A percentile compares a stretch with the other conserved stretches of the same genome.
Evolutionary conservation across 306 rosid species (phyloP).

Genomic region (cucumber (Cucumis sativus)): DNA sequence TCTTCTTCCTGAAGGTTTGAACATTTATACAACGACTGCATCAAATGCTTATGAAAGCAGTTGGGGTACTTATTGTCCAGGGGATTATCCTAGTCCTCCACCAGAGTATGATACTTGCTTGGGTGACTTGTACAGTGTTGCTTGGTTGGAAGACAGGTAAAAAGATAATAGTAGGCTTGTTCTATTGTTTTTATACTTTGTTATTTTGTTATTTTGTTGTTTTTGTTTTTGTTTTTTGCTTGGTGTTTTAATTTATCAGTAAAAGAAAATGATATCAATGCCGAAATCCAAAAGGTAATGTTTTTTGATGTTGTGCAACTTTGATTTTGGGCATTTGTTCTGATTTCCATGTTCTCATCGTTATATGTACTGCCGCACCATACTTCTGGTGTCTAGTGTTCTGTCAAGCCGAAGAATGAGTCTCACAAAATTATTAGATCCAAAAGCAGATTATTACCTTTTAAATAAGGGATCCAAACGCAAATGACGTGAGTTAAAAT

Average conservation of each 20-base stretch:
- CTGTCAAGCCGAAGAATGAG: neutral
- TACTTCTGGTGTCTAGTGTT: neutral
- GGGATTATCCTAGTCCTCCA: conserved; percentile 76
- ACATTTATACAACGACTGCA: conserved; percentile 84
- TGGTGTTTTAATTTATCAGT: neutral
- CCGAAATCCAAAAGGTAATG: neutral
- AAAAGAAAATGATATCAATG: neutral
- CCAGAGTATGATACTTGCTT: conserved; percentile 75
- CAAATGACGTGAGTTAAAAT: neutral
- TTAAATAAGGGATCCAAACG: neutral
- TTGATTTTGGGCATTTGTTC: neutral
- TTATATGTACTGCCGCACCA: neutral
- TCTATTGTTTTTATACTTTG: neutral
- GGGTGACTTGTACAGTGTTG: conserved; percentile 84
- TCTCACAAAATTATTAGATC: neutral
- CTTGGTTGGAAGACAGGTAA: conserved; percentile 98
- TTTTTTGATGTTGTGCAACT: neutral
- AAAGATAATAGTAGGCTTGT: neutral
- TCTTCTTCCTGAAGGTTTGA: conserved; percentile 68
- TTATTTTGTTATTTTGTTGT: neutral
- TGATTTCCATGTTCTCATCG: neutral
- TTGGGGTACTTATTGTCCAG: conserved; percentile 95
- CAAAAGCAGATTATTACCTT: neutral
- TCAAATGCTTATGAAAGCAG: conserved; percentile 84
- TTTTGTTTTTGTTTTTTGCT: too few species aligned